Evolutionary conservation across 2,329 filamentous ascomycete species (phyloP), one percentile per base, ranked within the genome.

Genomic region (Colletotrichum sp.): DNA sequence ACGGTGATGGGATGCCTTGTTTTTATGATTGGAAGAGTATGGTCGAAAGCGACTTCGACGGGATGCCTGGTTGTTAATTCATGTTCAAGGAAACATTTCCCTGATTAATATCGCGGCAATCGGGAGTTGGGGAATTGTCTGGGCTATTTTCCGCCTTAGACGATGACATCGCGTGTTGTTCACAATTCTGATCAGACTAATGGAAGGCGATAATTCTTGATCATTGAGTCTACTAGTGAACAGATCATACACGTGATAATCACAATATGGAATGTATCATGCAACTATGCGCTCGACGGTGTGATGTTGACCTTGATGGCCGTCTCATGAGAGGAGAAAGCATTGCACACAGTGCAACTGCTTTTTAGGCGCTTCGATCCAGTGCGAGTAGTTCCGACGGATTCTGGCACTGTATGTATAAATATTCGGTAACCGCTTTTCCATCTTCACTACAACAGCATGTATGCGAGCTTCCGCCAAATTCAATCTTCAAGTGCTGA

Each of bases 331-430:
- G 39, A 49, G 0, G 39, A n/a, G 18, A 0, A 49, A 3, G 12
- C 12, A 7, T 5, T 21, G 44, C n/a, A 21, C 44, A 52, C 44
- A 21, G 44, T 52, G 44, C 13, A 12, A 0, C 0, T 5, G 4
- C 10, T 1, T 21, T 49, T 21, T 49, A 6, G 44, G 44, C 3
- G n/a, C 5, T 0, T 2, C 1, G 1, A 3, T 21, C n/a, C n/a
- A n/a, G n/a, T n/a, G n/a, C n/a, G n/a, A n/a, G n/a, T n/a, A n/a
- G n/a, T n/a, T n/a, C n/a, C n/a, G n/a, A n/a, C n/a, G n/a, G 1
- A 3, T 21, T 13, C 44, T 52, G 44, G n/a, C n/a, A 52, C 44
- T 52, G 44, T 52, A 1, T 21, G 8, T 13, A 8, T 13, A 52
- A 21, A 52, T 10, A 13, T 7, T 13, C 8, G n/a, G 10, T 13